phyloP scores from a whole-genome alignment of 164 flowering plant genomes.

The Paratinospora sagittata region DNA sequence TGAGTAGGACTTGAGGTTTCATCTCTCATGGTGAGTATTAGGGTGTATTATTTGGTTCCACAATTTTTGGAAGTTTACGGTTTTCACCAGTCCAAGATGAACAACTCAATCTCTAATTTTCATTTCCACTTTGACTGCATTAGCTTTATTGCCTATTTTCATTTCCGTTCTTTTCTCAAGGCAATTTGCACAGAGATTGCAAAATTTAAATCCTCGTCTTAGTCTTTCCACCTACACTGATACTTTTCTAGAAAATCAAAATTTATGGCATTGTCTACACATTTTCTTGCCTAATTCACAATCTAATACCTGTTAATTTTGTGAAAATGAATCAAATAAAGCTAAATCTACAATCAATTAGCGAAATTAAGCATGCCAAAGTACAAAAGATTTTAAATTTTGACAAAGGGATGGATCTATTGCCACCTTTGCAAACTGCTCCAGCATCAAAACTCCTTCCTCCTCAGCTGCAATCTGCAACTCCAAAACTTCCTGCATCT shows the following conservation, averaged over 20 bases:
- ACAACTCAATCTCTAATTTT: background rate
- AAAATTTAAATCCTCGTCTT: no score
- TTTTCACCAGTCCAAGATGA: background rate
- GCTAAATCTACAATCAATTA: background rate
- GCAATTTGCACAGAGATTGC: no score
- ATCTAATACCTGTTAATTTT: no score
- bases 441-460: slow-evolving; percentile 48
- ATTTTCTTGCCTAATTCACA: no score
- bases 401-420: background rate
- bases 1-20: no score
- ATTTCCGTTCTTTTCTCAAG: no score
- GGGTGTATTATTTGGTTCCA: no score
- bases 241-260: no score
- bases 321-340: background rate
- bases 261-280: no score
- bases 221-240: no score
- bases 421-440: slow-evolving; percentile 43
- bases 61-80: background rate
- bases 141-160: background rate
- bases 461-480: slow-evolving; percentile 63
- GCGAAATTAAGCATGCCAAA: background rate
- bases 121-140: background rate
- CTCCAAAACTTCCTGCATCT: slow-evolving; percentile 51
- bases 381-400: background rate
- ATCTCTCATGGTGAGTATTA: no score